Percentiles rank a stretch among this genome's conserved stretches.
Evolutionary conservation across 2,329 filamentous ascomycete species (phyloP).

Genomic region (Neonectria sp.): DNA sequence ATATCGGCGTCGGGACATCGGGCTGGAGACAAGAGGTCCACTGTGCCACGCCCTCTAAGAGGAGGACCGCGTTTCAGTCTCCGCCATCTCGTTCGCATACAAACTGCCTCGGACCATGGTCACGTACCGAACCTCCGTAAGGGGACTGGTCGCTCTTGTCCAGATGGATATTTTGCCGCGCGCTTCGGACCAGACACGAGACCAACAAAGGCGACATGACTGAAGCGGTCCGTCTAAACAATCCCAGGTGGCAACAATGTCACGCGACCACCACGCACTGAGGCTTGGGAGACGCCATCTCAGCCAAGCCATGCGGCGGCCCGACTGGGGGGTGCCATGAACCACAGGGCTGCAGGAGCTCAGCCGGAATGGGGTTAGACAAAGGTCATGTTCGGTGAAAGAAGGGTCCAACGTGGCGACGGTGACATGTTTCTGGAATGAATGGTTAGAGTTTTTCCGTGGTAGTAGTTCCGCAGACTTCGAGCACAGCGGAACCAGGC

Average conservation of each 20-base stretch:
- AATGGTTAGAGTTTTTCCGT: neutral
- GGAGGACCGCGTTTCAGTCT: neutral
- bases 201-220: neutral
- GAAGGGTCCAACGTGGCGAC: neutral
- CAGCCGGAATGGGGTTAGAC: slow-evolving; percentile 1
- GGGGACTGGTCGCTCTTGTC: neutral
- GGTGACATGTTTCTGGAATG: neutral
- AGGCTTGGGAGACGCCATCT: neutral
- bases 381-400: neutral
- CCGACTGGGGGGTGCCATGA: neutral
- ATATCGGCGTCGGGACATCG: neutral
- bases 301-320: slow-evolving; percentile 5
- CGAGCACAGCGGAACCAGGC: neutral
- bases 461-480: neutral
- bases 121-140: neutral
- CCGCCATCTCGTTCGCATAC: neutral
- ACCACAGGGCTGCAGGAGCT: slow-evolving; percentile 9
- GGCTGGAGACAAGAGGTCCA: neutral
- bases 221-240: neutral
- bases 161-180: neutral
- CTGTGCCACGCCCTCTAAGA: neutral
- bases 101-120: neutral
- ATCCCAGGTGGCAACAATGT: neutral
- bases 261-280: neutral
- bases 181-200: neutral